Conservation (phyloP, 371 early-diverging fungal genomes). For the Mortierella sp. region DNA sequence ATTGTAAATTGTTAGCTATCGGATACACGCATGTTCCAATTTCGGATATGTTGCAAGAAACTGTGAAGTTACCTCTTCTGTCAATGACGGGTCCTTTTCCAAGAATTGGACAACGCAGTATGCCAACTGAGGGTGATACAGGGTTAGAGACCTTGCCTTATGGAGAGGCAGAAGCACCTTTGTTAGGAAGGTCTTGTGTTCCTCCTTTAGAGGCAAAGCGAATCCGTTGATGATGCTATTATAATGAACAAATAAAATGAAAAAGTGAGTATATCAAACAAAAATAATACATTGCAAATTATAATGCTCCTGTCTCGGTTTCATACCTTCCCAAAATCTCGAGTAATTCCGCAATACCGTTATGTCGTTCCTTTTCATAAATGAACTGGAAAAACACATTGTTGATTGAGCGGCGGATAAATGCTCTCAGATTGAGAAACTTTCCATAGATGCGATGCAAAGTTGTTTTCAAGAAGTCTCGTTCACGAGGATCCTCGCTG, state of each 20-base stretch:
- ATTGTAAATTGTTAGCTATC: not conserved
- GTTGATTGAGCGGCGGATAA: slow-evolving; percentile 96
- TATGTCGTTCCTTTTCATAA: slow-evolving; percentile 95
- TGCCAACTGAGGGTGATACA: slow-evolving; percentile 96
- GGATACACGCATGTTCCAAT: not conserved
- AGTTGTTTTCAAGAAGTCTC: slow-evolving; percentile 97
- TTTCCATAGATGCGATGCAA: slow-evolving; percentile 98
- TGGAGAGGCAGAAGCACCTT: slow-evolving; percentile 95
- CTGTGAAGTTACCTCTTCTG: slow-evolving; percentile 74
- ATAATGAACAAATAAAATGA: not conserved
- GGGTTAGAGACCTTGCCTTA: slow-evolving; percentile 88
- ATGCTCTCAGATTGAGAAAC: slow-evolving; percentile 94
- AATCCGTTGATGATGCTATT: slow-evolving; percentile 97
- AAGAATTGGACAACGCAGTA: slow-evolving; percentile 98
- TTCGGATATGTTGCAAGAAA: not conserved
- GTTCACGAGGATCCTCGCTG: slow-evolving; percentile 97
- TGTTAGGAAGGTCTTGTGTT: slow-evolving; percentile 94
- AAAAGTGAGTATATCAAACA: not conserved
- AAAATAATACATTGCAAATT: not conserved
- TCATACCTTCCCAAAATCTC: slow-evolving; percentile 93
- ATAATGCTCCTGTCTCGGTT: slow-evolving; percentile 1
- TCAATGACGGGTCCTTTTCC: slow-evolving; percentile 95
- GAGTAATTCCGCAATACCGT: slow-evolving; percentile 96
- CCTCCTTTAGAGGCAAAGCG: slow-evolving; percentile 96
- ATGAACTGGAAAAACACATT: slow-evolving; percentile 97